Evolutionary conservation across 352 stramenopile species (phyloP).

Genomic region (Pythium biforme): DNA sequence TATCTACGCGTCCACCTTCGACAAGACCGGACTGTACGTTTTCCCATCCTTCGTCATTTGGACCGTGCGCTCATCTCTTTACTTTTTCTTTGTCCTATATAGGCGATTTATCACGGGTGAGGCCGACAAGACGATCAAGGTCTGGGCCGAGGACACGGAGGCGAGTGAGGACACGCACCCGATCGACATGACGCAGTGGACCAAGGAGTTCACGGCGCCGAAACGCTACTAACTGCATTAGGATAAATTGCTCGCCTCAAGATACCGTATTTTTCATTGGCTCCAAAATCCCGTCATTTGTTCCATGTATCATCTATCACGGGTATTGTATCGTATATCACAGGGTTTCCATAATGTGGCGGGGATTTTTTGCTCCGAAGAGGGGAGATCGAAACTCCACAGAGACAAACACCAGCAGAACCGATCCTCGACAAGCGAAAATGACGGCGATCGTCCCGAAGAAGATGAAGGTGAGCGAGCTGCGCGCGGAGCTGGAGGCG

Average conservation of each 20-base stretch:
- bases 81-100: too few species aligned
- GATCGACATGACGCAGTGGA: conserved; percentile 98
- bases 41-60: background rate
- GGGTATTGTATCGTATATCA: conserved; percentile 18
- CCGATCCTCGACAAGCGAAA: conserved; percentile 4
- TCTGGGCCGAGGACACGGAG: conserved; percentile 96
- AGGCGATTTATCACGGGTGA: conserved; percentile 98
- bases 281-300: background rate
- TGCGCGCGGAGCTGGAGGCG: conserved; percentile 79
- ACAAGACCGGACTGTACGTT: conserved; percentile 93
- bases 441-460: conserved; percentile 81
- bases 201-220: conserved; percentile 89
- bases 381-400: too few species aligned
- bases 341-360: conserved; percentile 30
- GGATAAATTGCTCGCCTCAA: conserved; percentile 2
- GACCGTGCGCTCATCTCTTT: too few species aligned
- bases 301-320: background rate
- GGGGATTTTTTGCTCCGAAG: conserved; percentile 15
- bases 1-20: conserved; percentile 96
- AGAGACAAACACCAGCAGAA: conserved; percentile 1
- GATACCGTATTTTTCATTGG: conserved; percentile 7
- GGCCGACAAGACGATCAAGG: conserved; percentile 99
- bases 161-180: conserved; percentile 96
- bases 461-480: conserved; percentile 91
- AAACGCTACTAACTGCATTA: conserved; percentile 66